phyloP scores from a whole-genome alignment of 2,329 filamentous ascomycete genomes.

The Dichotomopilus funicola region DNA sequence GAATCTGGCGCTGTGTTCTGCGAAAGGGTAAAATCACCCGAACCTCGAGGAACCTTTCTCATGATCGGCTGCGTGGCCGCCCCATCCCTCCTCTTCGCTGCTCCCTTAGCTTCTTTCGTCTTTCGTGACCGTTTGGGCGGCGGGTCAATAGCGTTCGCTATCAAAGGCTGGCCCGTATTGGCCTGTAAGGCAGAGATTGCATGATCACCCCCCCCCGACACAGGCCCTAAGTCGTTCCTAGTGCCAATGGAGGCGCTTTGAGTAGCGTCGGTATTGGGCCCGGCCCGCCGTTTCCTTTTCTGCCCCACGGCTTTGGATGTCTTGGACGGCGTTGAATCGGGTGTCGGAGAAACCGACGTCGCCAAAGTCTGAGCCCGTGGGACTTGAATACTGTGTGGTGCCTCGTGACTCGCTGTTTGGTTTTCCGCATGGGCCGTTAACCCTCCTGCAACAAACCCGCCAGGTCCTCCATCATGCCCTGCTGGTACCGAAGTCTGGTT shows the following conservation, averaged over 20 bases:
- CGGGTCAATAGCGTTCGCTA: conserved; percentile 18
- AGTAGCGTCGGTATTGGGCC: conserved; percentile 16
- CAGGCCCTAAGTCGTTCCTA: background rate
- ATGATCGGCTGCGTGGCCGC: conserved; percentile 6
- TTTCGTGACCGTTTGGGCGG: conserved; percentile 35
- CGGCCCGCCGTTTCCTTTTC: conserved; percentile 30
- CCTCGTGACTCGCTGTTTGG: conserved; percentile 1
- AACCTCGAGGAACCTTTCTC: background rate
- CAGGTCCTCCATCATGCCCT: background rate
- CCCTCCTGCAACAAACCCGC: background rate
- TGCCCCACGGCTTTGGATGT: conserved; percentile 10
- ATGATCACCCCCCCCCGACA: conserved; percentile 11
- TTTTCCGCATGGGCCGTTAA: conserved; percentile 2
- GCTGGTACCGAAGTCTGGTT: background rate
- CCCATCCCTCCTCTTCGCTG: conserved; percentile 19
- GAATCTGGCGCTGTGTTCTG: background rate
- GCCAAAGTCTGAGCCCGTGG: conserved; percentile 9
- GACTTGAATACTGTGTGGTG: background rate
- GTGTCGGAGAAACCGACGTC: conserved; percentile 6
- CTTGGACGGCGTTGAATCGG: conserved; percentile 11
- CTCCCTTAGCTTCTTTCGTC: conserved; percentile 26
- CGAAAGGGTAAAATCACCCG: background rate
- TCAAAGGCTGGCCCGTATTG: background rate
- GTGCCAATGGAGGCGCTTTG: background rate
- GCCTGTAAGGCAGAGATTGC: conserved; percentile 7